phyloP scores from a whole-genome alignment of 2,329 filamentous ascomycete species.

The Apiospora rasikravindrae region DNA sequence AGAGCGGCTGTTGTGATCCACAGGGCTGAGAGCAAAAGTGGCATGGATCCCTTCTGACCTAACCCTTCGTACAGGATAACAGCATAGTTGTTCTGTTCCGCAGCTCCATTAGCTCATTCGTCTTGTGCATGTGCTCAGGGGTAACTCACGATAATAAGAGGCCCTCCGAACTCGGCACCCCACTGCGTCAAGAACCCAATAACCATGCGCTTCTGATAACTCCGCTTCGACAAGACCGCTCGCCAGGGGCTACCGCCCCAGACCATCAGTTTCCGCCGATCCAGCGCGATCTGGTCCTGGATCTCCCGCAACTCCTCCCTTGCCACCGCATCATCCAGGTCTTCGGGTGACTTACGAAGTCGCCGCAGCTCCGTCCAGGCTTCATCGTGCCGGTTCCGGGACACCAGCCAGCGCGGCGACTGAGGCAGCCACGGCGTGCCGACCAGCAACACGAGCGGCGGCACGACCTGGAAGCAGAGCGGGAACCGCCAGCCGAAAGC shows the following conservation, averaged over 20 bases:
- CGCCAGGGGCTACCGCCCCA: conserved; percentile 48
- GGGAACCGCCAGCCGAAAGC: conserved; percentile 41
- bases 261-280: conserved; percentile 45
- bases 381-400: conserved; percentile 37
- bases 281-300: conserved; percentile 50
- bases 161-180: conserved; percentile 58
- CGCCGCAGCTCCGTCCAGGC: conserved; percentile 39
- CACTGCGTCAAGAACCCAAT: conserved; percentile 59
- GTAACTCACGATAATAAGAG: conserved; percentile 53
- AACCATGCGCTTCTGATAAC: conserved; percentile 55
- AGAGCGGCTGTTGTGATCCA: conserved; percentile 54
- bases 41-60: conserved; percentile 46
- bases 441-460: conserved; percentile 35
- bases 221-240: conserved; percentile 51
- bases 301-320: conserved; percentile 51
- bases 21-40: conserved; percentile 44
- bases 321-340: conserved; percentile 25
- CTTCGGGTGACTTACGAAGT: conserved; percentile 29
- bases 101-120: background rate
- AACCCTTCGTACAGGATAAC: conserved; percentile 46
- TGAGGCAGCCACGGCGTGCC: conserved; percentile 42
- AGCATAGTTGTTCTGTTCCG: conserved; percentile 49
- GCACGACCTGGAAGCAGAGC: conserved; percentile 39
- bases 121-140: background rate
- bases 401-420: conserved; percentile 43